Evolutionary conservation across 805 yeast species (phyloP).

Genomic region (Saccharomycopsis sp.): DNA sequence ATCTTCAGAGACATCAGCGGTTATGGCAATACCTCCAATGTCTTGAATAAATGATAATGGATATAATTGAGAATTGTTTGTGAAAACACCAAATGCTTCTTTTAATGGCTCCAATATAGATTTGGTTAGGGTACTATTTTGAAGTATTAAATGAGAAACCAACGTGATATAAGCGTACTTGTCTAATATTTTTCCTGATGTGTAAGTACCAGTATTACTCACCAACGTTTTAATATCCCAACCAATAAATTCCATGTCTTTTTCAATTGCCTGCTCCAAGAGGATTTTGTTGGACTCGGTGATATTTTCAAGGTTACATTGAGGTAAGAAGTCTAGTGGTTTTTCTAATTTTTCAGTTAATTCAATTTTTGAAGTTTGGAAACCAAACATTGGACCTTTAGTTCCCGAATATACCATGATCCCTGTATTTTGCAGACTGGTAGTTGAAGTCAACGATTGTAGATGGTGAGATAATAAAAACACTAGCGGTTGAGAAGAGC

Average conservation of each 20-base stretch:
- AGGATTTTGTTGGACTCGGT: slow-evolving; percentile 37
- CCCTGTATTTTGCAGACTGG: slow-evolving; percentile 33
- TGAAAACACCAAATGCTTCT: slow-evolving; percentile 37
- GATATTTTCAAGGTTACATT: slow-evolving; percentile 29
- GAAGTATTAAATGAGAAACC: slow-evolving; percentile 42
- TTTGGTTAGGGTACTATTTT: slow-evolving; percentile 34
- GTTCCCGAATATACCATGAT: slow-evolving; percentile 39
- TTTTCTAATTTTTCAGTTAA: slow-evolving; percentile 26
- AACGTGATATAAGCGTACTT: slow-evolving; percentile 51
- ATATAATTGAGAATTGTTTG: slow-evolving; percentile 36
- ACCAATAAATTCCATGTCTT: slow-evolving; percentile 34
- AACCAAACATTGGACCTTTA: slow-evolving; percentile 44
- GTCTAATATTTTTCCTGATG: slow-evolving; percentile 47
- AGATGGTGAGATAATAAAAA: slow-evolving; percentile 51
- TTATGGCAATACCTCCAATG: slow-evolving; percentile 50
- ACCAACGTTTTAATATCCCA: slow-evolving; percentile 37
- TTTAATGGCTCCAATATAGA: slow-evolving; percentile 33
- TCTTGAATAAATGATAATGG: slow-evolving; percentile 51
- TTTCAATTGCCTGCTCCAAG: slow-evolving; percentile 39
- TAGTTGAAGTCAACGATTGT: slow-evolving; percentile 28
- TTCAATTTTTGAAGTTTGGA: slow-evolving; percentile 30
- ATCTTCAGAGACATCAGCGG: slow-evolving; percentile 42
- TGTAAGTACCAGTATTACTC: slow-evolving; percentile 38
- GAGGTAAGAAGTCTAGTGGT: slow-evolving; percentile 26
- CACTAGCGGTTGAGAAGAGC: slow-evolving; percentile 35